A percentile compares a stretch with the other conserved stretches of the same genome.
phyloP scores from a whole-genome alignment of 2,329 filamentous ascomycete species.

The Fusarium neocosmosporiellum region DNA sequence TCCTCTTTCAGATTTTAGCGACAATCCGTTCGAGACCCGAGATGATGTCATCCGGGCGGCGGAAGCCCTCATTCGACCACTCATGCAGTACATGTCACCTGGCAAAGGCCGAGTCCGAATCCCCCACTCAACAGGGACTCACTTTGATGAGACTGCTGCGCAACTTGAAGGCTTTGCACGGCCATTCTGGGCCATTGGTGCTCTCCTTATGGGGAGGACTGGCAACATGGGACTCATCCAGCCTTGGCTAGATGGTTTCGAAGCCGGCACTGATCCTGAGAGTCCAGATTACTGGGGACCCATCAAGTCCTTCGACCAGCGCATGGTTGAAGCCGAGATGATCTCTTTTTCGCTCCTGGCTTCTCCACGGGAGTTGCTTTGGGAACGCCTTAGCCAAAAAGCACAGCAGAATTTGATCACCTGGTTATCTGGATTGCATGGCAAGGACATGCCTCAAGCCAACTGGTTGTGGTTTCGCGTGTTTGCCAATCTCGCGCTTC shows the following conservation, averaged over 20 bases:
- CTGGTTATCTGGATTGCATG: constrained; percentile 56
- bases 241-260: constrained; percentile 46
- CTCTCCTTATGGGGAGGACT: background rate
- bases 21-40: constrained; percentile 51
- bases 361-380: constrained; percentile 49
- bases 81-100: constrained; percentile 48
- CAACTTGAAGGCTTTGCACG: constrained; percentile 56
- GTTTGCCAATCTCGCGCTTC: constrained; percentile 58
- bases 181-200: constrained; percentile 6
- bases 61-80: constrained; percentile 47
- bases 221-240: constrained; percentile 8
- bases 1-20: constrained; percentile 50
- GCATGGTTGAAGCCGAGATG: constrained; percentile 65
- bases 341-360: constrained; percentile 58
- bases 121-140: constrained; percentile 49
- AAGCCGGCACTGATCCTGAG: constrained; percentile 45
- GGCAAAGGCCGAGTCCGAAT: constrained; percentile 49
- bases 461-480: constrained; percentile 65
- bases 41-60: constrained; percentile 49
- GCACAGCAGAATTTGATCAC: constrained; percentile 45
- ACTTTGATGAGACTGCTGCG: constrained; percentile 56
- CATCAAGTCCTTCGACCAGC: constrained; percentile 57
- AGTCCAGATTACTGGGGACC: constrained; percentile 58
- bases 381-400: constrained; percentile 41
- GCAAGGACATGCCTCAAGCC: constrained; percentile 55